Evolutionary conservation across 2,329 filamentous ascomycete genomes (phyloP).

Genomic region (Parasarocladium wereldwijsianum): DNA sequence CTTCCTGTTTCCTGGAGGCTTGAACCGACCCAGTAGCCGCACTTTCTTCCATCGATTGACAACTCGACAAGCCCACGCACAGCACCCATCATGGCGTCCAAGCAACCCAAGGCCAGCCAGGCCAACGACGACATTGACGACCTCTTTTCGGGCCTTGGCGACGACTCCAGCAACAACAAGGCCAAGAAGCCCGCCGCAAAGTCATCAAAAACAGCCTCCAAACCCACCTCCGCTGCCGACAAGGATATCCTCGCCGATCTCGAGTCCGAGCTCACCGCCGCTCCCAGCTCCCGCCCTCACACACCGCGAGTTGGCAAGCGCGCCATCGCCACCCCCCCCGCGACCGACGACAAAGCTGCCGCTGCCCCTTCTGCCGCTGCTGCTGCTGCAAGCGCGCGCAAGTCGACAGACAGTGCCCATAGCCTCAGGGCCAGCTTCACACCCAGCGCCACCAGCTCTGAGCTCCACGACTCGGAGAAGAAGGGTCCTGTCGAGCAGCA

Average conservation of each 20-base stretch:
- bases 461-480: constrained; percentile 42
- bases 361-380: constrained; percentile 1
- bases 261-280: constrained; percentile 55
- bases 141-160: constrained; percentile 47
- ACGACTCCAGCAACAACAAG: constrained; percentile 36
- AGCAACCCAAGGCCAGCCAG: constrained; percentile 33
- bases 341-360: constrained; percentile 46
- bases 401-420: constrained; percentile 63
- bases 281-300: constrained; percentile 61
- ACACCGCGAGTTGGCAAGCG: constrained; percentile 52
- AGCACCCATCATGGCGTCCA: constrained; percentile 36
- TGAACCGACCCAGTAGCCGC: too few relatives aligned
- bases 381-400: constrained; percentile 32
- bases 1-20: too few relatives aligned
- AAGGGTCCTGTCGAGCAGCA: too few relatives aligned
- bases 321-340: constrained; percentile 33
- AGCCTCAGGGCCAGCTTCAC: constrained; percentile 61
- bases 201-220: constrained; percentile 30
- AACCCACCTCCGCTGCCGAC: constrained; percentile 38
- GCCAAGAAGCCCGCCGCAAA: constrained; percentile 31
- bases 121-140: constrained; percentile 50
- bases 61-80: constrained; percentile 4
- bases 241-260: constrained; percentile 80
- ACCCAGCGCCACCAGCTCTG: constrained; percentile 49
- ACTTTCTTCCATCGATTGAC: constrained; percentile 1